Conservation (phyloP, 495 filamentous ascomycete genomes). For the Aspergillus egyptiacus region DNA sequence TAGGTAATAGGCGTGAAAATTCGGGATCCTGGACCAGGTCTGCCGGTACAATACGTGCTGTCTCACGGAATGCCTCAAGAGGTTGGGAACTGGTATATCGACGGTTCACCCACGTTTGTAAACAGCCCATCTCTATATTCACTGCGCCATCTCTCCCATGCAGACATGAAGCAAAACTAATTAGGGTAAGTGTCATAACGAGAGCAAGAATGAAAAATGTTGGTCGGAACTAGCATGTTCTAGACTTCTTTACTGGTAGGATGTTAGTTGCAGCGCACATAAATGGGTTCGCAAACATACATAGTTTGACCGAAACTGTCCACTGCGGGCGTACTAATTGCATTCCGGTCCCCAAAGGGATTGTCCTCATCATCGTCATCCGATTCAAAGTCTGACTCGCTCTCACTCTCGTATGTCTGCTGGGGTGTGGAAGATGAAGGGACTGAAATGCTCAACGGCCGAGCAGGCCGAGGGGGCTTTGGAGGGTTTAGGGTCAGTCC, state of each 20-base stretch:
- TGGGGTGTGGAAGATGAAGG: slow-evolving; percentile 23
- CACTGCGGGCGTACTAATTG: slow-evolving; percentile 52
- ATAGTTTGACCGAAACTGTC: slow-evolving; percentile 47
- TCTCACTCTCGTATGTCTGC: slow-evolving; percentile 28
- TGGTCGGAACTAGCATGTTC: neutral
- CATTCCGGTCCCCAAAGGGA: slow-evolving; percentile 74
- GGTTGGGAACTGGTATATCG: too few relatives aligned
- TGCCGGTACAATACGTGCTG: too few relatives aligned
- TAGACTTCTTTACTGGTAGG: slow-evolving; percentile 14
- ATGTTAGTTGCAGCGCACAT: neutral
- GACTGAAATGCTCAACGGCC: slow-evolving; percentile 29
- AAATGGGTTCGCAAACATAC: slow-evolving; percentile 22
- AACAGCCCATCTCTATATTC: neutral
- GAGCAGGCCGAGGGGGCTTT: slow-evolving; percentile 36
- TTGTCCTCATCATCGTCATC: slow-evolving; percentile 64
- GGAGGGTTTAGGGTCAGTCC: slow-evolving; percentile 39
- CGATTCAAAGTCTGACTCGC: slow-evolving; percentile 42
- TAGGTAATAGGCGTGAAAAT: too few relatives aligned
- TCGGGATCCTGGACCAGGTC: too few relatives aligned
- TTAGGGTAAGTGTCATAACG: neutral
- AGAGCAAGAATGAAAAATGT: neutral
- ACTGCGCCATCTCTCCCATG: neutral
- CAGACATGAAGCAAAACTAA: neutral
- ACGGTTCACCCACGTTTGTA: too few relatives aligned
- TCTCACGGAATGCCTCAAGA: too few relatives aligned